Evolutionary conservation across 116 monocot genomes (phyloP).

Genomic region (Phalaenopsis hybrid): DNA sequence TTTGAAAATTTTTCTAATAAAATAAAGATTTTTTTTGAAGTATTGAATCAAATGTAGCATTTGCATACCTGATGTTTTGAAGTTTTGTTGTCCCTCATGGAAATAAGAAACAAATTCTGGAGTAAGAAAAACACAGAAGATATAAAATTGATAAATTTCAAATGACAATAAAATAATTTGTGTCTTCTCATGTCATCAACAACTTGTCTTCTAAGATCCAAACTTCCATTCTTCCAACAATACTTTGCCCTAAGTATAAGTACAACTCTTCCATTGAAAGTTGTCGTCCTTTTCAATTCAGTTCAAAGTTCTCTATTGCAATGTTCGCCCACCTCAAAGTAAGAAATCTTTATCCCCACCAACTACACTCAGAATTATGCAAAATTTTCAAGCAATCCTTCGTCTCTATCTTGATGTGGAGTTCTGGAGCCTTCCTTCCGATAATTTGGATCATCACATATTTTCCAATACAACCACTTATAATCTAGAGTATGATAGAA

Average conservation of each 20-base stretch:
- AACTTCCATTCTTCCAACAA: constrained; percentile 59
- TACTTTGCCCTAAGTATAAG: constrained; percentile 61
- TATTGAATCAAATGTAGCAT: too few relatives aligned
- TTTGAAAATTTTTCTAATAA: too few relatives aligned
- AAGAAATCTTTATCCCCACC: constrained; percentile 19
- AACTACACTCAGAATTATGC: constrained; percentile 17
- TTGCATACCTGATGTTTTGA: too few relatives aligned
- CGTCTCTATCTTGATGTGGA: constrained; percentile 71
- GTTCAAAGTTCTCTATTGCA: constrained; percentile 50
- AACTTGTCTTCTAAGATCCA: constrained; percentile 30
- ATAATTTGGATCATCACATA: constrained; percentile 65
- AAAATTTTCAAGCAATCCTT: constrained; percentile 61
- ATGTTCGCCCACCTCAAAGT: constrained; percentile 40
- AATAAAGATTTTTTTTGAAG: too few relatives aligned
- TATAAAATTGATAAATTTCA: too few relatives aligned
- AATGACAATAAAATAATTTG: too few relatives aligned
- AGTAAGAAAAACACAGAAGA: too few relatives aligned
- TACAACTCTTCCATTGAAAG: constrained; percentile 68
- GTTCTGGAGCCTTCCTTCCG: constrained; percentile 57
- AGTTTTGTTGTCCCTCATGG: too few relatives aligned
- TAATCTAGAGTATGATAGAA: too few relatives aligned
- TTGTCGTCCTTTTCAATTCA: constrained; percentile 77
- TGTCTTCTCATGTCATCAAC: too few relatives aligned
- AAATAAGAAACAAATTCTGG: too few relatives aligned
- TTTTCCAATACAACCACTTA: too few relatives aligned